Evolutionary conservation across 1,284 basidiomycete genomes (phyloP), one percentile per base, ranked within the genome.

Genomic region (Mycosarcoma mackinlayi): DNA sequence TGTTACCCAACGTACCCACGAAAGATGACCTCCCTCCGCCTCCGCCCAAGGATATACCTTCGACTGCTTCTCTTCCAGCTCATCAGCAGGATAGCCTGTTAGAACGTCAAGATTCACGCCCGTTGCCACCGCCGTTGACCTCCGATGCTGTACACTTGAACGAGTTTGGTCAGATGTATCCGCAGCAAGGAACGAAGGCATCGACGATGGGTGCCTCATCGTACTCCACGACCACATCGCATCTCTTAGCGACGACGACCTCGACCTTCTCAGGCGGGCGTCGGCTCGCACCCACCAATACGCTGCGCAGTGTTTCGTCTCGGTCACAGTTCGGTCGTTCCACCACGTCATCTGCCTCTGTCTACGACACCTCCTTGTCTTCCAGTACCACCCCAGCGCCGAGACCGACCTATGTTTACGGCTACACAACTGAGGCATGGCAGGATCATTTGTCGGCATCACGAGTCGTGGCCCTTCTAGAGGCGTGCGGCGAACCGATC

Each of bases 401-500:
- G 19, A 59, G 49, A 11, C 2, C 56, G 7, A 38, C 53, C 3
- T 71, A 66, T 34, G 31, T 38, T 7, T 81, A 81, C 28, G 79
- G 79, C 10, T 81, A 81, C 56, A 72, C 78, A 4, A 57, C 66
- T 19, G 52, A 68, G 19, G 71, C 59, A 0, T 79, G 71, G 69
- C 75, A 80, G 16, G 37, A 62, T 4, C 73, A 75, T 33, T 53
- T 81, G 19, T 73, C 77, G 19, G 52, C 67, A 10, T 54, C 49
- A 5, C 52, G 55, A 1, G 79, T 71, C 3, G 33, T 38, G 16
- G 48, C 67, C 13, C 51, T 80, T 14, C 67, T 80, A 18, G 60
- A 68, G 14, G 71, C 68, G 7, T 76, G 76, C 35, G 62, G 54
- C 4, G 57, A 72, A 21, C 73, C 75, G 46, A 80, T 81, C 24